Evolutionary conservation across 2,329 filamentous ascomycete genomes (phyloP).

Genomic region (Trichoderma sp.): DNA sequence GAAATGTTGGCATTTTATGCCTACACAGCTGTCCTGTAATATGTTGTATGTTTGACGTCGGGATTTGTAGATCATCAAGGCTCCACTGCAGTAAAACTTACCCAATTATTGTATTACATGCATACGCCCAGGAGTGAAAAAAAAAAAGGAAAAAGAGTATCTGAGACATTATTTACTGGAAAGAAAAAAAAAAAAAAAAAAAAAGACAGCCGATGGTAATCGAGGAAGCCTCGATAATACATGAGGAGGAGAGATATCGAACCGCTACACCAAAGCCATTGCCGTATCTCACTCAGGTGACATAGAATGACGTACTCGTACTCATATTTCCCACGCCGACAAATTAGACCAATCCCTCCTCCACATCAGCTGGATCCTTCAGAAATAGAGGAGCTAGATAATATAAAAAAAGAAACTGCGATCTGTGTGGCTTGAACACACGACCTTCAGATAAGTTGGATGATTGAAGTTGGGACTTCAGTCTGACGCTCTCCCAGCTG

Average conservation of each 20-base stretch:
- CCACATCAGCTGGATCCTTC: neutral
- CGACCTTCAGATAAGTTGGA: slow-evolving; percentile 32
- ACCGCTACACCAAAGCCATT: neutral
- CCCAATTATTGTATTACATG: neutral
- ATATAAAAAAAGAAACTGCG: slow-evolving; percentile 24
- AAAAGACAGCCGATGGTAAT: neutral
- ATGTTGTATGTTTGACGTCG: too few relatives aligned
- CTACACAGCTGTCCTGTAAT: neutral
- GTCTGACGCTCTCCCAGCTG: slow-evolving; percentile 33
- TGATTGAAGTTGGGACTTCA: slow-evolving; percentile 30
- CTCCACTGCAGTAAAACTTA: neutral
- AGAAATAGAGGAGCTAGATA: neutral
- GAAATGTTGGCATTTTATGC: neutral
- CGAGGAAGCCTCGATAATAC: neutral
- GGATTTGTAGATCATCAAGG: neutral
- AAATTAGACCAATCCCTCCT: neutral
- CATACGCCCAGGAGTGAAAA: too few relatives aligned
- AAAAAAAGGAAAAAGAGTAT: too few relatives aligned
- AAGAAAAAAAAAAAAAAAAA: neutral
- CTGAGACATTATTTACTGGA: too few relatives aligned
- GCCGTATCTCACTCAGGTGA: neutral
- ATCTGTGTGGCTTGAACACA: slow-evolving; percentile 34
- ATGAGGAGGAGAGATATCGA: neutral
- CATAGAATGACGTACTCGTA: neutral
- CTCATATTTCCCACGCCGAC: neutral